These are phyloP conservation scores for Tothia fuscella DNA, from an alignment of 2,329 filamentous ascomycete genomes.

Conservation along the genomic window DNA sequence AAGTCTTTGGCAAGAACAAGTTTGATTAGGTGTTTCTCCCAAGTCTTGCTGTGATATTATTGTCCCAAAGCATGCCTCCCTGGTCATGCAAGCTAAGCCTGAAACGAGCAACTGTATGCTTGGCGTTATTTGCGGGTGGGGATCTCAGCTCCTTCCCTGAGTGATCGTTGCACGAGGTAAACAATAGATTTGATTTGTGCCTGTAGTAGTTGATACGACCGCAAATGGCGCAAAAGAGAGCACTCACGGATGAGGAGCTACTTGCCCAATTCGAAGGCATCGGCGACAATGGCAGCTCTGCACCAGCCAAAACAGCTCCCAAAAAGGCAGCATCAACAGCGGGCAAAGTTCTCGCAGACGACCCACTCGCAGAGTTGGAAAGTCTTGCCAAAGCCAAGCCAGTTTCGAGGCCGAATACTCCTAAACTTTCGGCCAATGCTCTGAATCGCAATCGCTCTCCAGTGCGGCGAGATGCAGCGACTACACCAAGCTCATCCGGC, in stretches of 20 bases:
- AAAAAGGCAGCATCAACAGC: constrained; percentile 30
- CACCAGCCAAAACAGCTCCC: constrained; percentile 18
- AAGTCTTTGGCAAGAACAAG: too few relatives aligned
- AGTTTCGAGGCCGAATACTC: constrained; percentile 66
- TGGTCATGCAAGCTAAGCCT: too few relatives aligned
- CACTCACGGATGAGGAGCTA: constrained; percentile 31
- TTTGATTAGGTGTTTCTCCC: too few relatives aligned
- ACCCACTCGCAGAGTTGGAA: constrained; percentile 74
- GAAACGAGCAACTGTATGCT: too few relatives aligned
- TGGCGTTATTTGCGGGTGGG: too few relatives aligned
- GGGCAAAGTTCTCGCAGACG: constrained; percentile 39
- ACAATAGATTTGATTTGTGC: too few relatives aligned
- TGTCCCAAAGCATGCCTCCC: too few relatives aligned
- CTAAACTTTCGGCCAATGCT: constrained; percentile 37
- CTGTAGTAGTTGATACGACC: too few relatives aligned
- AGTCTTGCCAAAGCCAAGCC: constrained; percentile 48
- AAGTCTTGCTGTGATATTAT: too few relatives aligned
- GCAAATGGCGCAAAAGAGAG: constrained; percentile 17
- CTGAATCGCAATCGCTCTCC: constrained; percentile 28
- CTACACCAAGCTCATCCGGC: constrained; percentile 26
- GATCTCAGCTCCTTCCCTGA: too few relatives aligned
- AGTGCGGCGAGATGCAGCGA: constrained; percentile 23
- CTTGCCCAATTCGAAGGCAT: constrained; percentile 34
- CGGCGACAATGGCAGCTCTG: constrained; percentile 21
- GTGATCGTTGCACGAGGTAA: too few relatives aligned